Base-by-base conservation (phyloP, 225 moss, liverwort and hornwort genomes). In the Physcomitrium patens region DNA sequence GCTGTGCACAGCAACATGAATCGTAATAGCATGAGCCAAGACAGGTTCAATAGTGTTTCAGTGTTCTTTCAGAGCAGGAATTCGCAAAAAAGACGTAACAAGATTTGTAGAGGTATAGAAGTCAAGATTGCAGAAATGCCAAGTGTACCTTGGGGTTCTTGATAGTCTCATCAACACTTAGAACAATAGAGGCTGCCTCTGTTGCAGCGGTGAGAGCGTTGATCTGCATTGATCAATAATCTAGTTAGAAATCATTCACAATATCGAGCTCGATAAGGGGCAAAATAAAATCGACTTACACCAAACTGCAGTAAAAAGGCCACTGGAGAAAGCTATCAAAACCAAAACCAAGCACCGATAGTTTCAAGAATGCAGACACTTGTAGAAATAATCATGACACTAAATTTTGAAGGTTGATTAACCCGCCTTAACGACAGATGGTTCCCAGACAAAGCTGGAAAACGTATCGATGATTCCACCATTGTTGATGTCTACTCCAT, bases 181-280 rank as follows among this genome's bases (percentile, higher is more conserved):
- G 82, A 51, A 88, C 76, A 49, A 88, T 75, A 47, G 85, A 88
- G 27, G 88, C 82, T 72, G 88, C 88, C 72, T 99, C 97, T 51
- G 97, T 99, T 23, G 97, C 97, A 44, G 94, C 97, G 20, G 89
- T 90, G 9, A 95, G 80, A 9, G 97, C 97, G 80, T 99, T 94
- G 1, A 99, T 99, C 97, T 97, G 61, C 49, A 50, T 17, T 26
- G 12, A 78, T 23, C 14, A 51, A 64, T 52, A 63, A 19, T 64
- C 50, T 69, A 65, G 26, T 37, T 1, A 41, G 26, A 63, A 55
- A 45, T 12, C 52, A 31, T 18, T 19, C 9, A 42, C n/a, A 49
- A 60, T 20, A 13, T 60, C 19, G 28, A 20, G 46, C 44, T 8
- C 1, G 2, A 64, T 11, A 48, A 48, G 31, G 11, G 10, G 14